Base-by-base conservation (phyloP, 1,284 basidiomycete species). In the Tilletia indica region DNA sequence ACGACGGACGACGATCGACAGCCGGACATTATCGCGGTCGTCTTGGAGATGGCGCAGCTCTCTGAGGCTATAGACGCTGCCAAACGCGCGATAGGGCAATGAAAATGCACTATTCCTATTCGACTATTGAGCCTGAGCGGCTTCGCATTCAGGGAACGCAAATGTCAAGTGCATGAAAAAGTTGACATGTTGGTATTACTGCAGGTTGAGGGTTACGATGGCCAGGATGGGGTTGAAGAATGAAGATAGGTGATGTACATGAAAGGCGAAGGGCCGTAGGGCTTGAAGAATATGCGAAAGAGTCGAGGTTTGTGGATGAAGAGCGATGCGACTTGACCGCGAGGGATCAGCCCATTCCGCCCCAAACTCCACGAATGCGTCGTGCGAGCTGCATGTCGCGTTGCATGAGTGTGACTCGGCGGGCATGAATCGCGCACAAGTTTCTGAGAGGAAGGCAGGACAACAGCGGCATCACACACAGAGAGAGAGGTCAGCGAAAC, bases 371-470 rank as follows among this genome's bases (percentile, higher is more conserved):
- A 34, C 82, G 76, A 25, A 84, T 79, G 12, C 82, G 77, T 14
- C 82, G 71, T 11, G 82, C 82, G 2, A 84, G 77, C 69, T 84
- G 82, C 68, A 84, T 82, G 61, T 84, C 82, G 9, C 82, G 78
- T 71, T 84, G 80, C 82, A 84, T 84, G 49, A 84, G 76, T 1
- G 82, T 84, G 4, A 84, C 82, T 19, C 82, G 76, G 71, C 80
- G 80, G 47, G 71, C 71, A 47, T 72, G 71, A 19, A 74, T 72
- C 1, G 82, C 82, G 71, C 82, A 84, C 16, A 84, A 75, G 56
- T 84, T 84, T 4, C 80, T 81, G 74, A 58, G 42, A 39, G 51
- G 19, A 3, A 38, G 61, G 48, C 38, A 36, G 34, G 70, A 5
- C 4, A 6, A 56, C 38, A 61, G 38, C 14, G 36, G 36, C 42